Base-by-base conservation (phyloP, 768 basidiomycete genomes). In the Auriscalpium orientale region DNA sequence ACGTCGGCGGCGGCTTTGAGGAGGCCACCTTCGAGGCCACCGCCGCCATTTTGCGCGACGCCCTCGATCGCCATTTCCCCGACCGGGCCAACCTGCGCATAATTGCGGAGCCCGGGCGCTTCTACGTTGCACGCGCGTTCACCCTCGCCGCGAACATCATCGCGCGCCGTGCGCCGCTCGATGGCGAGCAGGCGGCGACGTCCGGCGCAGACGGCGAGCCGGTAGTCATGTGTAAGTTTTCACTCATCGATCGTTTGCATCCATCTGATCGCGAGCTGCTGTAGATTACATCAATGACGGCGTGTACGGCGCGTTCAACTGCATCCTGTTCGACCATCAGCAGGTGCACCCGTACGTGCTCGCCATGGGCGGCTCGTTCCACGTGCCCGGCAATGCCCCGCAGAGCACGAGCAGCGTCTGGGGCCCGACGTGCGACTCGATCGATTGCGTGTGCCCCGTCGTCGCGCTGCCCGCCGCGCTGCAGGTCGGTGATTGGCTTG, bases 241-340 rank as follows among this genome's bases (percentile, higher is more conserved):
- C 66, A 66, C 64, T 55, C 45, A 28, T 28, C 28, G 28, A 28
- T 28, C 28, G 28, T 20, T 51, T 35, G 20, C 43, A 33, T 20
- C n/a, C 13, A 44, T 15, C 50, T 45, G 38, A 8, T 33, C 20
- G 46, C 43, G 16, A n/a, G 4, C 43, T 54, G 38, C 10, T 38
- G 36, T 70, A 97, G 94, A 98, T 76, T 99, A 99, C 77, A 93
- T 98, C 80, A 98, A 98, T 74, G 95, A 98, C 70, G 95, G 95
- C 45, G 93, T 98, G 46, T 98, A 98, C 71, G 93, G 95, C 52
- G 84, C 91, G n/a, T 95, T 95, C 79, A 94, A 95, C 76, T 93
- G 90, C 74, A 94, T 93, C 72, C 77, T 98, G 66, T 98, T 98
- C 72, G 95, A 98, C 72, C 95, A 98, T 36, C 60, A 61, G 22